phyloP scores from a whole-genome alignment of 805 yeast genomes.

The Monosporozyma yasuniensis region DNA sequence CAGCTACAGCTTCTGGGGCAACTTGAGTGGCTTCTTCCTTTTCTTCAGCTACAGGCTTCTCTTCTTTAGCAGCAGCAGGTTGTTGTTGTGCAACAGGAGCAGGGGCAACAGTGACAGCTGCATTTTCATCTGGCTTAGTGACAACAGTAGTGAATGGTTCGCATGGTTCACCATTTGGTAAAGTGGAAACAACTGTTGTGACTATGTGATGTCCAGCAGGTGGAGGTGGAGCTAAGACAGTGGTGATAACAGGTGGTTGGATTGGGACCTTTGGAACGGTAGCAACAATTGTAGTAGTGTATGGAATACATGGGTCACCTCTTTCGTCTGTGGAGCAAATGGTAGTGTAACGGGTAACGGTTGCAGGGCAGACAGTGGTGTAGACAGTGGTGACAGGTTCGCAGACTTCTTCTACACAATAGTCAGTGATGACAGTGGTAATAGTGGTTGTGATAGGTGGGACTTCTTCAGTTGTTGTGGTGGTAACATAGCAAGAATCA shows the following conservation, averaged over 20 bases:
- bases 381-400: background rate
- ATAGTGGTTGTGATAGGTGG: background rate
- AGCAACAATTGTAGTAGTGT: background rate
- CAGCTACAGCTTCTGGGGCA: no score
- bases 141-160: no score
- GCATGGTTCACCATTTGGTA: no score
- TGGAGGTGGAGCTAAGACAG: background rate
- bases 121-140: no score
- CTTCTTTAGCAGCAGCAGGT: no score
- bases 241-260: background rate
- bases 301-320: background rate
- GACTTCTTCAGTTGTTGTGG: background rate
- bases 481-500: background rate
- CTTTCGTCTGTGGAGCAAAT: background rate
- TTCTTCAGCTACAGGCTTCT: no score
- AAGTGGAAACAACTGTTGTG: no score
- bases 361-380: background rate
- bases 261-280: background rate
- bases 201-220: no score
- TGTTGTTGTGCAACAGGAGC: no score
- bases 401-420: background rate
- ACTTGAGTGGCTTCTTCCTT: constrained; percentile 4
- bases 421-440: background rate
- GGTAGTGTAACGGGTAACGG: background rate
- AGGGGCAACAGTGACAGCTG: no score